Percentiles rank a stretch among this genome's conserved stretches.
These are phyloP conservation scores for Austroboletus niveus DNA, from an alignment of 1,284 basidiomycete genomes.

Conservation along the genomic window DNA sequence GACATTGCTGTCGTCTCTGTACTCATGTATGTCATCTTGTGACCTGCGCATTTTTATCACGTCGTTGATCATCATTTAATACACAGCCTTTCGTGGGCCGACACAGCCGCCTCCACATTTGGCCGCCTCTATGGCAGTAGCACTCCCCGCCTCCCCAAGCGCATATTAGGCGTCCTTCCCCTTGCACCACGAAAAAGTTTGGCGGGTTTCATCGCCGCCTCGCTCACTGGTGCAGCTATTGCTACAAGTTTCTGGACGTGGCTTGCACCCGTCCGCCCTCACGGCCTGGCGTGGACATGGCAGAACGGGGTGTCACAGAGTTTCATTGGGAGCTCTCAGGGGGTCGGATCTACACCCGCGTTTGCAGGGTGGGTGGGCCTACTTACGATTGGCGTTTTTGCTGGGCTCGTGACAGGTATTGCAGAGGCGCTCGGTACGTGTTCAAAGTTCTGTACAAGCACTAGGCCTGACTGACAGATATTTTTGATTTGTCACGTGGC, in stretches of 20 bases:
- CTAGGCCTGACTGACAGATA: neutral
- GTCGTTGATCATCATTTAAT: neutral
- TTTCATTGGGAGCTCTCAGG: slow-evolving; percentile 7
- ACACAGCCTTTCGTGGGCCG: slow-evolving; percentile 89
- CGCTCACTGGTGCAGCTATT: slow-evolving; percentile 73
- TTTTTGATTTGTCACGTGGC: slow-evolving; percentile 1
- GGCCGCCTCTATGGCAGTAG: slow-evolving; percentile 81
- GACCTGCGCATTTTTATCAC: neutral
- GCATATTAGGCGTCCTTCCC: slow-evolving; percentile 58
- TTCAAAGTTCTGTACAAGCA: slow-evolving; percentile 8
- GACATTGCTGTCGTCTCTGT: slow-evolving; percentile 89
- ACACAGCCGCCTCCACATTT: slow-evolving; percentile 92
- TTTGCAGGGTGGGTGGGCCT: slow-evolving; percentile 55
- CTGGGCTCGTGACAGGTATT: slow-evolving; percentile 78
- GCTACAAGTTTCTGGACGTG: slow-evolving; percentile 79
- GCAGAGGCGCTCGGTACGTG: slow-evolving; percentile 80
- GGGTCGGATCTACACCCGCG: neutral
- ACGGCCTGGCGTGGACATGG: slow-evolving; percentile 55
- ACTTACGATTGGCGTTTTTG: slow-evolving; percentile 54
- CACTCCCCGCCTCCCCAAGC: slow-evolving; percentile 73
- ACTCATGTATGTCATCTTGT: slow-evolving; percentile 65
- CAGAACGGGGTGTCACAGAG: slow-evolving; percentile 38
- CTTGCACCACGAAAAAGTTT: slow-evolving; percentile 84
- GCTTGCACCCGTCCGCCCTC: slow-evolving; percentile 46
- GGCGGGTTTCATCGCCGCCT: slow-evolving; percentile 87